These are phyloP conservation scores for Fragilariopsis cylindrus DNA, from an alignment of 108 stramenopile genomes.

Conservation along the genomic window DNA sequence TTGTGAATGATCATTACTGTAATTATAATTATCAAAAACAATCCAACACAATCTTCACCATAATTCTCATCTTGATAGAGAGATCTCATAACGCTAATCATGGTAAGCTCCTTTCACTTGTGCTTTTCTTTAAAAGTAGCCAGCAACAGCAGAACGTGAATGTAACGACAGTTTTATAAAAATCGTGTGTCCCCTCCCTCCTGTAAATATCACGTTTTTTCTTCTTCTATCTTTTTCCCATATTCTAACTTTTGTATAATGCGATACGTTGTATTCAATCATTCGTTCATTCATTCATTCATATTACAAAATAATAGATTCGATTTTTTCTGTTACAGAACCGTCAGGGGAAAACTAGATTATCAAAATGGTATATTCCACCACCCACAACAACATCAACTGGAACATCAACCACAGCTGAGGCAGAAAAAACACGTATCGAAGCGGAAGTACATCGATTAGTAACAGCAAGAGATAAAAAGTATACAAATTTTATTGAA, in stretches of 20 bases:
- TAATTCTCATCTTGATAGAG: too few relatives aligned
- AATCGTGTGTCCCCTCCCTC: too few relatives aligned
- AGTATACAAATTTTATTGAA: conserved; percentile 99
- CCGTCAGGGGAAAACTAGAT: conserved; percentile 97
- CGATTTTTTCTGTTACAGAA: conserved; percentile 99
- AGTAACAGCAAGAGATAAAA: conserved; percentile 94
- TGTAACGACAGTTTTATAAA: too few relatives aligned
- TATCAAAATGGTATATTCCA: conserved; percentile 98
- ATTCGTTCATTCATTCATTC: too few relatives aligned
- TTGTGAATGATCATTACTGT: too few relatives aligned
- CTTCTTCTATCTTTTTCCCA: neutral
- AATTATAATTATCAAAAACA: too few relatives aligned
- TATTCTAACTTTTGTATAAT: neutral
- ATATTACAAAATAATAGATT: conserved; percentile 61
- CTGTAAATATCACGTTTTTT: neutral
- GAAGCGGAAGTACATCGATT: conserved; percentile 98
- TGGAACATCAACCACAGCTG: conserved; percentile 38
- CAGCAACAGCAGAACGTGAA: too few relatives aligned
- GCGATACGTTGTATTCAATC: neutral
- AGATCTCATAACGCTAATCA: too few relatives aligned
- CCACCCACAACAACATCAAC: conserved; percentile 54
- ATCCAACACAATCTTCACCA: too few relatives aligned
- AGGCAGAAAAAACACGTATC: conserved; percentile 93
- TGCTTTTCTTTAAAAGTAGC: too few relatives aligned
- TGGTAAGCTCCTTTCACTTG: too few relatives aligned